Percentiles rank a stretch among this genome's conserved stretches.
Evolutionary conservation across 2,329 filamentous ascomycete species (phyloP).

Genomic region (Hypocrella siamensis): DNA sequence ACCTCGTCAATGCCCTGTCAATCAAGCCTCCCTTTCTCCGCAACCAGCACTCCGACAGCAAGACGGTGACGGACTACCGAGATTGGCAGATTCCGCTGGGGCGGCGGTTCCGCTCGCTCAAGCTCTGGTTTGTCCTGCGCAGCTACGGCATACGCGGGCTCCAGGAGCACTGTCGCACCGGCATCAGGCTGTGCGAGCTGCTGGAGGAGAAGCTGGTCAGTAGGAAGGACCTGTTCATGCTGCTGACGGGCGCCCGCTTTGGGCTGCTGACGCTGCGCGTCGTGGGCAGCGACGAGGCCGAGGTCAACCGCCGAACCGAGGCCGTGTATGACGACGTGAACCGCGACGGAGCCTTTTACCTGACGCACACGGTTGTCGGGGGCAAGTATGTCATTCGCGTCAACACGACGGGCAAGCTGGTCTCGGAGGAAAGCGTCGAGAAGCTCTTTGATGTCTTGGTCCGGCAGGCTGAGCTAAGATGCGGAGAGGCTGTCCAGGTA

Average conservation of each 20-base stretch:
- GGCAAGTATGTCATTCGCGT: slow-evolving; percentile 68
- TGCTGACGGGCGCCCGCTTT: slow-evolving; percentile 61
- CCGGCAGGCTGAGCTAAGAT: slow-evolving; percentile 36
- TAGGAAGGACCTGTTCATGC: slow-evolving; percentile 55
- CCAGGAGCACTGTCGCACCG: slow-evolving; percentile 54
- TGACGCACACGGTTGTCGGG: slow-evolving; percentile 62
- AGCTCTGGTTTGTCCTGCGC: slow-evolving; percentile 89
- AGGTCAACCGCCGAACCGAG: slow-evolving; percentile 54
- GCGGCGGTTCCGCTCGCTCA: slow-evolving; percentile 71
- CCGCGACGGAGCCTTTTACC: slow-evolving; percentile 58
- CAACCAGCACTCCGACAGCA: slow-evolving; percentile 66
- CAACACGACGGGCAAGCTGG: slow-evolving; percentile 52
- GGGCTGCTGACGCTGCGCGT: slow-evolving; percentile 65
- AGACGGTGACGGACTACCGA: slow-evolving; percentile 83
- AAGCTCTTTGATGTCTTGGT: slow-evolving; percentile 63
- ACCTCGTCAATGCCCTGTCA: slow-evolving; percentile 66
- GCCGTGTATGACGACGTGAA: slow-evolving; percentile 64
- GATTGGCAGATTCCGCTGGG: slow-evolving; percentile 97
- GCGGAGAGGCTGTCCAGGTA: not conserved
- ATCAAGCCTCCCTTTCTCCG: slow-evolving; percentile 69
- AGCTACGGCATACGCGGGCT: slow-evolving; percentile 67
- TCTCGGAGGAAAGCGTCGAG: slow-evolving; percentile 57
- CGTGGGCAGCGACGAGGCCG: slow-evolving; percentile 24
- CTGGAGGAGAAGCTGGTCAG: slow-evolving; percentile 47
- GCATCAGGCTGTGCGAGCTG: slow-evolving; percentile 51